Percentiles rank a stretch among this genome's conserved stretches.
Conservation (phyloP, 192 early-diverging fungal genomes). For the Powellomyces hirtus region DNA sequence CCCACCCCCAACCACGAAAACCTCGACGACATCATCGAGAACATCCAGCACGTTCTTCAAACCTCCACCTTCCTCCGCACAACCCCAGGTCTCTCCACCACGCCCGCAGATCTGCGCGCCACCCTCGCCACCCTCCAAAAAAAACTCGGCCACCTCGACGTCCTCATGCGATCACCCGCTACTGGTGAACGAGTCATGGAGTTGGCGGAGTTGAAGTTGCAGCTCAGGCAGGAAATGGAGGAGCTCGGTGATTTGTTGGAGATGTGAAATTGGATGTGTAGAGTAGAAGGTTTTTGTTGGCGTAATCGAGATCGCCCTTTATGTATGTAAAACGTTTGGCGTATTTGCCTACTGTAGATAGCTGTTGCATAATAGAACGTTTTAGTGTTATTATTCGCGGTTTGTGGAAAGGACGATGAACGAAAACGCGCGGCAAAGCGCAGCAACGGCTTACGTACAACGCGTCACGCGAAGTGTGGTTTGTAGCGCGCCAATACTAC, state of each 20-base stretch:
- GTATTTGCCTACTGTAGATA: too few relatives aligned
- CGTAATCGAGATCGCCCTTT: too few relatives aligned
- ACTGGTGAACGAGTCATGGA: neutral
- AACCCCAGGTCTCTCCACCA: neutral
- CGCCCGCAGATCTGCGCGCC: neutral
- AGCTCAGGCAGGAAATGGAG: slow-evolving; percentile 7
- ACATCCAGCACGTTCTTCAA: neutral
- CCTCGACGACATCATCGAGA: neutral
- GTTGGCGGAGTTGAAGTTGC: neutral
- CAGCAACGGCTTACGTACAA: too few relatives aligned
- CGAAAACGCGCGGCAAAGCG: too few relatives aligned
- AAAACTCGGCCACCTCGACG: neutral
- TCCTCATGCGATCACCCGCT: neutral
- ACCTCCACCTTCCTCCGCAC: neutral
- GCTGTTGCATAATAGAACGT: too few relatives aligned
- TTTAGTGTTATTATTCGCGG: too few relatives aligned
- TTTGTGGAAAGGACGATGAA: too few relatives aligned
- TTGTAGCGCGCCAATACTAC: too few relatives aligned
- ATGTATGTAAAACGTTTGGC: too few relatives aligned
- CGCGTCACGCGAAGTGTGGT: too few relatives aligned
- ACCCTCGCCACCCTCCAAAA: neutral
- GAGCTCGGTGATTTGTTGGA: neutral
- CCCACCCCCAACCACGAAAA: neutral
- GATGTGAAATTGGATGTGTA: too few relatives aligned
- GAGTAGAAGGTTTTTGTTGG: too few relatives aligned